These are phyloP conservation scores for Backusella parvicylindrica DNA, from an alignment of 192 early-diverging fungal genomes.

Conservation along the genomic window DNA sequence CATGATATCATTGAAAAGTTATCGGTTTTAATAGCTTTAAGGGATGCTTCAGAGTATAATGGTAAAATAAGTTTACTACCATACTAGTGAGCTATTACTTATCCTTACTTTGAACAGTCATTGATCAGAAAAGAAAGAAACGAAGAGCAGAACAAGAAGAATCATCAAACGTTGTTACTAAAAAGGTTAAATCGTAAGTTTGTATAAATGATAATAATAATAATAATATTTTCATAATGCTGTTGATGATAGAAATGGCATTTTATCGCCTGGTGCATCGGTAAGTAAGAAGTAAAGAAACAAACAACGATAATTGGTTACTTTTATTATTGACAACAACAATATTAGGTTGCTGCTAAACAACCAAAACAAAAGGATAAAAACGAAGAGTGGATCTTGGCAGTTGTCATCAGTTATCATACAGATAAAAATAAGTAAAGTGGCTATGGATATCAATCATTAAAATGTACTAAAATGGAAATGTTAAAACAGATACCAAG, in stretches of 20 bases:
- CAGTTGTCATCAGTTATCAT: constrained; percentile 41
- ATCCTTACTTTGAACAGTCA: background rate
- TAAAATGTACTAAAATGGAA: background rate
- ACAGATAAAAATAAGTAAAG: constrained; percentile 49
- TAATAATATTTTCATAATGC: background rate
- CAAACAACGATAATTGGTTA: background rate
- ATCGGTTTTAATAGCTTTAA: constrained; percentile 12
- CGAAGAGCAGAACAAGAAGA: constrained; percentile 32
- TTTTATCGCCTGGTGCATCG: background rate
- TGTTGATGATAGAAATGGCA: background rate
- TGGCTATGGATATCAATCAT: background rate
- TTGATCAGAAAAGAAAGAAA: constrained; percentile 34
- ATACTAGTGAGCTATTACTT: background rate
- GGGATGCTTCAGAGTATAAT: constrained; percentile 20
- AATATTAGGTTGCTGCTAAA: constrained; percentile 39
- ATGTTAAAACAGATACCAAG: constrained; percentile 42
- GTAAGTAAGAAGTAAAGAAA: background rate
- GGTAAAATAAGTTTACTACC: background rate
- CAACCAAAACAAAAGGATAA: constrained; percentile 49
- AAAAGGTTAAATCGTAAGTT: constrained; percentile 34
- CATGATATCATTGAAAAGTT: constrained; percentile 33
- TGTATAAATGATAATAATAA: background rate
- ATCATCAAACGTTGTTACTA: background rate
- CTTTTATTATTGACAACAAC: background rate
- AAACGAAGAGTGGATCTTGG: constrained; percentile 55